Base-by-base conservation (phyloP, 1,284 basidiomycete species). In the Ganoderma lucidum region DNA sequence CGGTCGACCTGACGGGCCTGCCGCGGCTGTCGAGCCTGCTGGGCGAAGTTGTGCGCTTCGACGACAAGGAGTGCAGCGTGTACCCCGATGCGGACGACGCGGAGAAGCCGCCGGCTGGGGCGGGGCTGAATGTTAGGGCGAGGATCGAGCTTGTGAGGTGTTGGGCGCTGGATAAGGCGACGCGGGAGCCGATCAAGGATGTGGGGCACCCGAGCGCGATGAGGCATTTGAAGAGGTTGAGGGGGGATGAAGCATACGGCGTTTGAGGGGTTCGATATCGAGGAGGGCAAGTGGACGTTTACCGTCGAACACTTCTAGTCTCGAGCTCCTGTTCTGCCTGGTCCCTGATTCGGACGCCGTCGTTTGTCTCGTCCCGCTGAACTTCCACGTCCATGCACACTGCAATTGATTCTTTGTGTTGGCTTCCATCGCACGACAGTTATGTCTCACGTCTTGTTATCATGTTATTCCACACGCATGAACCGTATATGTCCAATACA, bases 111-210 rank as follows among this genome's bases (percentile, higher is more conserved):
- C 86, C 89, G 6, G 86, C 90, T 35, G 96, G 97, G 35, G 85
- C 91, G 44, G 98, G 97, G 15, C 85, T 99, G 69, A 99, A 99
- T 78, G 95, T 97, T 17, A 90, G 88, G 37, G 96, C 97, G 28
- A 86, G 87, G 69, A 90, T 99, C 75, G 87, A 88, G 63, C 84
- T 99, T 44, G 84, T 95, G 72, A 86, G 90, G 58, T 97, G 96
- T 83, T 99, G 94, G 92, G 88, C 95, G 45, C 85, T 91, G 68
- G 96, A 99, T 82, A 97, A 97, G 84, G 93, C 95, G 35, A 97
- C 95, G 59, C 87, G 96, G 70, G 92, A 97, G 80, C 93, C 95
- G 48, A 91, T 99, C 82, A 96, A 93, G 80, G 96, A 99, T 76
- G 84, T 88, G 67, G 86, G 86, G 53, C 89, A 96, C 78, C 89